Conservation (phyloP, 495 filamentous ascomycete species). For the Lophiotrema nucula region DNA sequence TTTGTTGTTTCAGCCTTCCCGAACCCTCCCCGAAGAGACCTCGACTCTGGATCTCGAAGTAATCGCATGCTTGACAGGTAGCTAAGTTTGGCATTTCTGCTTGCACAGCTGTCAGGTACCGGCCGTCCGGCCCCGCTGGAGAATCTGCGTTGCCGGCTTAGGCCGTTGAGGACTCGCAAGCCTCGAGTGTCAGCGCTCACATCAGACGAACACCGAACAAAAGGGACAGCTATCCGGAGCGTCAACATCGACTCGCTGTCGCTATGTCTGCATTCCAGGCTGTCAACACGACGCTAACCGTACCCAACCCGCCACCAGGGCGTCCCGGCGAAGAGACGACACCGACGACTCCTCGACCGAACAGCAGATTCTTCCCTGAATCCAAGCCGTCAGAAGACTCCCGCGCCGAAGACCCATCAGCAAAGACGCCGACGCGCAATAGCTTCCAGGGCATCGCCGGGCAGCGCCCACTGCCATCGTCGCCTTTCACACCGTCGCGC, state of each 20-base stretch:
- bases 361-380: slow-evolving; percentile 43
- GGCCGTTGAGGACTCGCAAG: slow-evolving; percentile 15
- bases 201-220: slow-evolving; percentile 1
- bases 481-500: slow-evolving; percentile 55
- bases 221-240: background rate
- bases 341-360: slow-evolving; percentile 61
- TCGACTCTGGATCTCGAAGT: background rate
- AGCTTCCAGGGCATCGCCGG: slow-evolving; percentile 56
- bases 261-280: slow-evolving; percentile 66
- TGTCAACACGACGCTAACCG: slow-evolving; percentile 68
- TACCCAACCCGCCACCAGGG: slow-evolving; percentile 48
- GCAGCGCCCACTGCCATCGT: slow-evolving; percentile 61
- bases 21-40: background rate
- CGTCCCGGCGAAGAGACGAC: slow-evolving; percentile 57
- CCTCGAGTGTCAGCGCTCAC: slow-evolving; percentile 21
- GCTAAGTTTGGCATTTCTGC: background rate
- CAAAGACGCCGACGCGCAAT: slow-evolving; percentile 62
- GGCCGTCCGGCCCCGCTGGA: slow-evolving; percentile 12
- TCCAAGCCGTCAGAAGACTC: slow-evolving; percentile 45
- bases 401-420: slow-evolving; percentile 36
- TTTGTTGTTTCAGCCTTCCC: slow-evolving; percentile 29
- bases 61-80: background rate
- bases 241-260: background rate
- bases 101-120: background rate
- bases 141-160: slow-evolving; percentile 14